Base-by-base conservation (phyloP, 192 early-diverging fungal species). In the Rhizoclosmatium globosum region DNA sequence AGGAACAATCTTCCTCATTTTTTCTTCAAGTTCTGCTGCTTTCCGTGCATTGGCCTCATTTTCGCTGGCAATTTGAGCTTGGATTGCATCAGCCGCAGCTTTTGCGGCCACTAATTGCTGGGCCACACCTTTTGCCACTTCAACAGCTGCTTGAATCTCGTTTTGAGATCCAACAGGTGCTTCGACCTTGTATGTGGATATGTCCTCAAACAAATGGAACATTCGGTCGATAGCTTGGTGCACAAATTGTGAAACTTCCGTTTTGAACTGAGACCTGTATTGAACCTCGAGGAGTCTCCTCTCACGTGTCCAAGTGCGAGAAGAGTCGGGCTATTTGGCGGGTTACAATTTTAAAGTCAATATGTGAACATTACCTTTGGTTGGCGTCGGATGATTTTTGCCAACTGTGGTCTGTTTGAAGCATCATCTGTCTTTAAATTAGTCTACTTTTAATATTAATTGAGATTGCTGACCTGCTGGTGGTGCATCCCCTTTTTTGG, bases 311-410 rank as follows among this genome's bases (percentile, higher is more conserved):
- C 70, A 79, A 9, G 47, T 11, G 46, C 58, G 53, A 17, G 78
- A 71, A 41, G 70, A 73, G 62, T 79, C 78, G 7, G 78, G 78
- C 78, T 79, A 47, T 21, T 56, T 78, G 43, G 15, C 11, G 9
- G 15, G 48, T 68, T 23, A 41, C 45, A 17, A 38, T 47, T 3
- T 46, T 1, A n/a, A 19, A 68, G 62, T 42, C 15, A 23, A 23
- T 9, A 11, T 42, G 7, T 2, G 39, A 15, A 57, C 41, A 2
- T 7, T 42, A 79, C 77, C 77, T 79, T 79, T 60, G 69, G 69
- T 3, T 42, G 23, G 1, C 44, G 31, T 53, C 46, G 58, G 9
- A n/a, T 66, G 42, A 79, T 79, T 71, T 79, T 79, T 3, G 78
- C 78, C 15, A 79, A 47, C 41, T 64, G 69, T 23, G 78, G 78